These are phyloP conservation scores for Amesomyces nigricolor DNA, from an alignment of 2,329 filamentous ascomycete species.

Conservation along the genomic window DNA sequence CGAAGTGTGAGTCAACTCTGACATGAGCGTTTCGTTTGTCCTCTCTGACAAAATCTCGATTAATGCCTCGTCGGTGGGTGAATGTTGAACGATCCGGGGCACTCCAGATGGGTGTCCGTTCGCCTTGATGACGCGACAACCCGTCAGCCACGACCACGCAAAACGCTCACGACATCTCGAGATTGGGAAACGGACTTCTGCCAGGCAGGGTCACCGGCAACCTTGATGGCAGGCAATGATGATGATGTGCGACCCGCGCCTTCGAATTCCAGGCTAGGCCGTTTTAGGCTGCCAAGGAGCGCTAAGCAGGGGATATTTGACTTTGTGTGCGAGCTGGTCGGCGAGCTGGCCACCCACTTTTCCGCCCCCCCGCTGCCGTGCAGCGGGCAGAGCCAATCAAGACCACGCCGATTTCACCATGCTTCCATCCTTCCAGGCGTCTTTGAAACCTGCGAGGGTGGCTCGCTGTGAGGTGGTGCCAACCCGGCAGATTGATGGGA, in stretches of 20 bases:
- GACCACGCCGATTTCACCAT: constrained; percentile 11
- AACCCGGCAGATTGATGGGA: constrained; percentile 12
- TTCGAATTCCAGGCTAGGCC: constrained; percentile 20
- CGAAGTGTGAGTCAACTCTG: neutral
- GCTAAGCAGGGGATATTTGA: constrained; percentile 25
- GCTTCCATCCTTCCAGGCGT: constrained; percentile 13
- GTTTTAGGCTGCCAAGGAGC: constrained; percentile 11
- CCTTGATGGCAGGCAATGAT: neutral
- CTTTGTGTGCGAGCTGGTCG: constrained; percentile 20
- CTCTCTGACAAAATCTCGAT: neutral
- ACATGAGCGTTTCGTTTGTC: neutral
- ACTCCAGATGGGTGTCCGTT: too few species aligned
- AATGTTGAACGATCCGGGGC: too few species aligned
- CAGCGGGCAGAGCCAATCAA: constrained; percentile 23
- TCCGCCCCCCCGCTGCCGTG: constrained; percentile 23
- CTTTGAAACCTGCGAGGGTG: constrained; percentile 21
- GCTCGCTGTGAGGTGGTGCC: constrained; percentile 12
- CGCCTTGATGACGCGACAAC: too few species aligned
- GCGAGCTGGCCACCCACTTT: constrained; percentile 24
- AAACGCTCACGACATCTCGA: too few species aligned
- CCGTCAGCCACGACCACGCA: too few species aligned
- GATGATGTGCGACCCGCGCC: constrained; percentile 19
- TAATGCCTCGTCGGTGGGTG: constrained; percentile 5
- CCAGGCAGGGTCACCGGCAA: constrained; percentile 15
- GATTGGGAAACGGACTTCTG: neutral